Evolutionary conservation across 2,329 filamentous ascomycete genomes (phyloP), one percentile per base, ranked within the genome.

Genomic region (Fusarium siculi): DNA sequence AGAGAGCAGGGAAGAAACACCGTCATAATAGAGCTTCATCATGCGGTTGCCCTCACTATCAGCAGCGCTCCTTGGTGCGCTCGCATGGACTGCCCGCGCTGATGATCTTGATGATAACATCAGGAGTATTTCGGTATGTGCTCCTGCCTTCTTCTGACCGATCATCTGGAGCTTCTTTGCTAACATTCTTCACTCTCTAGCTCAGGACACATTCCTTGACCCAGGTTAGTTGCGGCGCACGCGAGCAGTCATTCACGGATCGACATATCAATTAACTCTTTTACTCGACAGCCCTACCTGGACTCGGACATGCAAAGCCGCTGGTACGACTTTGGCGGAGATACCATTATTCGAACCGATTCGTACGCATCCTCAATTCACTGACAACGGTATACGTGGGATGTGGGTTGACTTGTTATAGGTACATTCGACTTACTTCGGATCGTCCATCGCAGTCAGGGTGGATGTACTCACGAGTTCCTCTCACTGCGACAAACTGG

Each of bases 281-380:
- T 53, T 72, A 68, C 60, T 44, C 62, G 74, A 73, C 80, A 98
- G 93, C 96, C 96, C 71, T 99, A 98, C 84, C 91, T 99, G 78
- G 96, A 99, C 85, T 96, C 95, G 69, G 96, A 98, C 83, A 95
- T 98, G 92, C 93, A 97, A 85, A 97, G 94, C 85, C 92, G 96
- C 81, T 99, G 96, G 96, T 99, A 96, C 85, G 96, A 99, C 85
- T 99, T 97, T 89, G 96, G 96, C 81, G 96, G 96, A 80, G 95
- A 97, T 85, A 94, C 96, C 44, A 92, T 99, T 78, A 89, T 98
- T 78, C 87, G 90, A 77, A 91, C 90, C 74, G 90, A 92, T 81
- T 88, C 88, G 90, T 92, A 90, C 73, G 88, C 83, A 72, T 40
- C 56, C 63, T 60, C 63, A 53, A 55, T 43, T 46, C 62, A 50